Conservation (phyloP, 2,329 filamentous ascomycete genomes). For the Neophaeococcomyces aloes region DNA sequence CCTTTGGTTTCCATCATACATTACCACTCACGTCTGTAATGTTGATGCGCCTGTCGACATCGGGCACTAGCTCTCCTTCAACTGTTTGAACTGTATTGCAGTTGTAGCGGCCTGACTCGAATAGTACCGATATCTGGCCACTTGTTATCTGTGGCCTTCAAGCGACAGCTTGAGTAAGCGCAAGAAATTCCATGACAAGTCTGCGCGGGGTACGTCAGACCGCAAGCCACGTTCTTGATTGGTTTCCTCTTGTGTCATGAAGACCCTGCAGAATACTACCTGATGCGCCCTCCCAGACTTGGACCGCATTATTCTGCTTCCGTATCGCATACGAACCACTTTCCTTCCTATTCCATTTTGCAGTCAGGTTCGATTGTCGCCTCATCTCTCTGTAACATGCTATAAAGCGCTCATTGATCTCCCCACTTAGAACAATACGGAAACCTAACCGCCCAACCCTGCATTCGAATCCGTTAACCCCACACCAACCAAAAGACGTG, state of each 20-base stretch:
- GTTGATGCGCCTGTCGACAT: too few species aligned
- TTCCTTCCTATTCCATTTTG: slow-evolving; percentile 11
- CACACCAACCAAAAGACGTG: neutral
- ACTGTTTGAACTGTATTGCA: too few species aligned
- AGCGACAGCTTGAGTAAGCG: too few species aligned
- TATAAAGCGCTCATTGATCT: neutral
- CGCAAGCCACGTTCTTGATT: neutral
- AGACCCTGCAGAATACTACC: slow-evolving; percentile 4
- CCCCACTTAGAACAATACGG: neutral
- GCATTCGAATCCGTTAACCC: neutral
- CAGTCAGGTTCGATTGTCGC: neutral
- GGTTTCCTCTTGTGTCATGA: neutral
- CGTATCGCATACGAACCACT: slow-evolving; percentile 2
- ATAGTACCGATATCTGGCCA: too few species aligned
- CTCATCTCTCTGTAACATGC: neutral
- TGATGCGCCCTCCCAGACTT: neutral
- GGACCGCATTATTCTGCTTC: neutral
- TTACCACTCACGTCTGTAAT: too few species aligned
- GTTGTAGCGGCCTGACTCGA: too few species aligned
- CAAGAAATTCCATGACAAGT: too few species aligned
- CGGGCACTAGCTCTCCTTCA: too few species aligned
- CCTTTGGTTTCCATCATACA: too few species aligned
- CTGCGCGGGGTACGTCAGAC: too few species aligned
- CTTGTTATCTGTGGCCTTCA: too few species aligned
- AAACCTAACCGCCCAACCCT: neutral